A percentile compares a stretch with the other conserved stretches of the same genome.
Conservation (phyloP, 2,329 filamentous ascomycete species). For the Harringtonia aguacate region DNA sequence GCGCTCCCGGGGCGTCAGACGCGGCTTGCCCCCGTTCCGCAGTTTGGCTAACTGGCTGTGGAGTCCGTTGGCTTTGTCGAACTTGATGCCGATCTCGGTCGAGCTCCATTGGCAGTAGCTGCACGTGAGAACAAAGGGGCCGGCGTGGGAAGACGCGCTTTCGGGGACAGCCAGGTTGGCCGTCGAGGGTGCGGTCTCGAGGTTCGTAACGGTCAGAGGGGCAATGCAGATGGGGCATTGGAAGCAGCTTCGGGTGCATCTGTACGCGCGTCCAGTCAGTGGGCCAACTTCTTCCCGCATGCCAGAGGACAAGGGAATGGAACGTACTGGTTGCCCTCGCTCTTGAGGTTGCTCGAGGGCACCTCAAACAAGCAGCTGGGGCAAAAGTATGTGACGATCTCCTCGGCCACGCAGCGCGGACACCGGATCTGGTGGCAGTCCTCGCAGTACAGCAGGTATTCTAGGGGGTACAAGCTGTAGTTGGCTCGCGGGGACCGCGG, state of each 20-base stretch:
- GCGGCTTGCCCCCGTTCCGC: constrained; percentile 46
- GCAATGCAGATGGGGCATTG: constrained; percentile 85
- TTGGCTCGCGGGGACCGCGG: constrained; percentile 75
- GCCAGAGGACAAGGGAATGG: not conserved
- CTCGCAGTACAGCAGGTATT: constrained; percentile 91
- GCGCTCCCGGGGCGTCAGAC: constrained; percentile 38
- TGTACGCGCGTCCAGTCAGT: constrained; percentile 21
- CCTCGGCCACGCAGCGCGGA: constrained; percentile 81
- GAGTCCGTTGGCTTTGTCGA: constrained; percentile 82
- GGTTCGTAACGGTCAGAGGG: constrained; percentile 62
- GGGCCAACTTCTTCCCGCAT: not conserved
- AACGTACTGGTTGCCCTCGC: constrained; percentile 78
- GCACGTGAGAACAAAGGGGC: constrained; percentile 71
- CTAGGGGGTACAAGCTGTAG: constrained; percentile 86
- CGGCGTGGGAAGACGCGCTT: constrained; percentile 19
- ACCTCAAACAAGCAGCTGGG: constrained; percentile 94
- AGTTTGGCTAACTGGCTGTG: constrained; percentile 67
- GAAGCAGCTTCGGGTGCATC: constrained; percentile 90
- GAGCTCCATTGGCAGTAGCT: constrained; percentile 91
- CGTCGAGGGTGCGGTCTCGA: constrained; percentile 45
- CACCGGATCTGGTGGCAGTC: constrained; percentile 96
- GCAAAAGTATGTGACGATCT: constrained; percentile 92
- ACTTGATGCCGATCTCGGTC: constrained; percentile 77
- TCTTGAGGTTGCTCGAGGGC: constrained; percentile 82
- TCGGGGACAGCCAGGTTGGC: constrained; percentile 32